Evolutionary conservation across 2,329 filamentous ascomycete species (phyloP).

Genomic region (Colletotrichum sp.): DNA sequence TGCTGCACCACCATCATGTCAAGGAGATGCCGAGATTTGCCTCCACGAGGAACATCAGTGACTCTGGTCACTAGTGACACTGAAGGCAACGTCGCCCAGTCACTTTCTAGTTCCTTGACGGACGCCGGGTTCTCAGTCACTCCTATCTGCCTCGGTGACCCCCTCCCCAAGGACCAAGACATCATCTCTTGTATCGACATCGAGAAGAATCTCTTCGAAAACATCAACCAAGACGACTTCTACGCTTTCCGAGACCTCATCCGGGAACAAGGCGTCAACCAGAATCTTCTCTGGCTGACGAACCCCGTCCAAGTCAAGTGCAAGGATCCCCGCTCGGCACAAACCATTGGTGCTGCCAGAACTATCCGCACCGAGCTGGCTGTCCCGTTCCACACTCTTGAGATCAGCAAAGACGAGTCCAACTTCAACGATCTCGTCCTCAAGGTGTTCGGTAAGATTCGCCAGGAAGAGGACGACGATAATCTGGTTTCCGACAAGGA

Average conservation of each 20-base stretch:
- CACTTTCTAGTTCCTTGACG: background rate
- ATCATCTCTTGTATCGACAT: conserved; percentile 10
- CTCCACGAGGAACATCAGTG: background rate
- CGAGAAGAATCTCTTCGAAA: background rate
- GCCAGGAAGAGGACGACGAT: background rate
- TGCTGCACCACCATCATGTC: background rate
- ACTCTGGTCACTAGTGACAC: rapidly evolving
- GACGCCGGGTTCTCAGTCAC: background rate
- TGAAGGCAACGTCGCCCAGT: background rate
- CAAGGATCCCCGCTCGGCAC: conserved; percentile 24
- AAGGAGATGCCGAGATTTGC: background rate
- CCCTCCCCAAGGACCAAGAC: conserved; percentile 24
- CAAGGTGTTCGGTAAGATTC: background rate
- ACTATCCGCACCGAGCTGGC: conserved; percentile 24
- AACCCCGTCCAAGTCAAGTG: conserved; percentile 15
- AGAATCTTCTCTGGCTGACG: conserved; percentile 1
- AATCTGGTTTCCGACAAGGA: background rate
- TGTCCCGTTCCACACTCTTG: background rate
- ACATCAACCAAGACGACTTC: conserved; percentile 7
- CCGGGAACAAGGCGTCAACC: background rate
- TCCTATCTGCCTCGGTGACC: background rate
- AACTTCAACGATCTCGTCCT: background rate
- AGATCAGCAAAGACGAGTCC: background rate
- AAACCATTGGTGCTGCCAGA: conserved; percentile 22
- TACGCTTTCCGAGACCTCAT: conserved; percentile 16